Base-by-base conservation (phyloP, 352 stramenopile genomes). In the Plasmopara viticola region DNA sequence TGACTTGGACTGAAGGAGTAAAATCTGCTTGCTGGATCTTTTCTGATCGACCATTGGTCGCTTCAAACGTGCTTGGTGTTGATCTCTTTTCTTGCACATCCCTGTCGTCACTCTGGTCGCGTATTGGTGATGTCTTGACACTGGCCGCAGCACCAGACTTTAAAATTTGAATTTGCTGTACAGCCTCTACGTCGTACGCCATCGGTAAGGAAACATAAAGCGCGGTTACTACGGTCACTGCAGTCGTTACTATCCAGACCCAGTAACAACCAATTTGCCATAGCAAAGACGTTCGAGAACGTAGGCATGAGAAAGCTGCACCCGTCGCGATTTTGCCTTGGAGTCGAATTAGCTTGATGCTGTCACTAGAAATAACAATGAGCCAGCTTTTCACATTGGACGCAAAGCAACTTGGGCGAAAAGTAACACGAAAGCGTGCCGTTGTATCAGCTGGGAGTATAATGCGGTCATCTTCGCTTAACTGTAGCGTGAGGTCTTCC, bases 301-400 rank as follows among this genome's bases (percentile, higher is more conserved):
- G 66, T 40, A 69, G 43, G 34, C 66, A 74, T 41, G 42, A 56
- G 37, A 75, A 73, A 30, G 62, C 52, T 20, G 53, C 55, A 31
- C 60, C 44, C 1, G 31, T 58, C 18, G 56, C 54, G 41, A 72
- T 67, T 10, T 34, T 59, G 13, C 64, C 64, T 35, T 66, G 33
- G 12, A 79, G 40, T 6, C 39, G 45, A n/a, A 79, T 48, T 41
- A 42, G 60, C 28, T 60, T 67, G 15, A 58, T 48, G 0, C 18
- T 44, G 33, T 68, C 62, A 39, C 62, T 69, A 0, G 56, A 66
- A 29, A 68, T 49, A 39, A 79, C 54, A 17, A 60, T n/a, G n/a
- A 79, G 39, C 54, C 55, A 67, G 12, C 51, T 60, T 31, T 59
- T 28, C 9, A 53, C 46, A 14, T 9, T 59, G 9, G 44, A 17